Evolutionary conservation across 2,329 filamentous ascomycete species (phyloP).

Genomic region (Pseudocercospora macadamiae): DNA sequence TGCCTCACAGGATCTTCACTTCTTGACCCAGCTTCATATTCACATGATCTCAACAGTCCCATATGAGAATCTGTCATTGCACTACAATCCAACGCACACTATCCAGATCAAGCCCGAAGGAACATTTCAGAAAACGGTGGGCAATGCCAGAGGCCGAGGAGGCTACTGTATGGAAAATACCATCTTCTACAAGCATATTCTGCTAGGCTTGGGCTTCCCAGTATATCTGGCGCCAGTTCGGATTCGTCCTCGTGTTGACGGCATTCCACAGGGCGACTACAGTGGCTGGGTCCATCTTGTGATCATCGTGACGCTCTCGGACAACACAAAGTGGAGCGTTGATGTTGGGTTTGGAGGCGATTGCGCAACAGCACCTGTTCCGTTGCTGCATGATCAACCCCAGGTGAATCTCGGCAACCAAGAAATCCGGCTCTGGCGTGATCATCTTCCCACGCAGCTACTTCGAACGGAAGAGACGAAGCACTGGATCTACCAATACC

Average conservation of each 20-base stretch:
- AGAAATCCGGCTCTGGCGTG: slow-evolving; percentile 27
- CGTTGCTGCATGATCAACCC: slow-evolving; percentile 54
- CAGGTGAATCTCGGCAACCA: slow-evolving; percentile 32
- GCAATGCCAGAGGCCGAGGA: slow-evolving; percentile 48
- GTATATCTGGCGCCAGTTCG: slow-evolving; percentile 44
- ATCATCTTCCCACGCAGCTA: slow-evolving; percentile 30
- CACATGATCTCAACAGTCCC: slow-evolving; percentile 49
- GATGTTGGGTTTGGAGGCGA: slow-evolving; percentile 70
- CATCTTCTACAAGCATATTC: slow-evolving; percentile 53
- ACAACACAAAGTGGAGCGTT: slow-evolving; percentile 55
- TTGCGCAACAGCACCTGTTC: slow-evolving; percentile 61
- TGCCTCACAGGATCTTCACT: slow-evolving; percentile 12
- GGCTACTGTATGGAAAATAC: slow-evolving; percentile 66
- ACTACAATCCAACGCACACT: slow-evolving; percentile 52
- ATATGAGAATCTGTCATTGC: slow-evolving; percentile 60
- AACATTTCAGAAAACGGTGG: slow-evolving; percentile 56
- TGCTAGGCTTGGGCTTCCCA: slow-evolving; percentile 55
- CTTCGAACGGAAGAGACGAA: slow-evolving; percentile 37
- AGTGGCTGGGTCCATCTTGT: slow-evolving; percentile 42
- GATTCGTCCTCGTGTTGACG: slow-evolving; percentile 25
- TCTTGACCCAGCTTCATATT: slow-evolving; percentile 23
- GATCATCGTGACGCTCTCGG: slow-evolving; percentile 49
- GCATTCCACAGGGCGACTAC: slow-evolving; percentile 27
- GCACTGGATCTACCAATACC: slow-evolving; percentile 50
- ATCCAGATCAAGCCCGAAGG: slow-evolving; percentile 54